Evolutionary conservation across 2,329 filamentous ascomycete genomes (phyloP), one percentile per base, ranked within the genome.

Genomic region (Aotearoamyces nothofagi): DNA sequence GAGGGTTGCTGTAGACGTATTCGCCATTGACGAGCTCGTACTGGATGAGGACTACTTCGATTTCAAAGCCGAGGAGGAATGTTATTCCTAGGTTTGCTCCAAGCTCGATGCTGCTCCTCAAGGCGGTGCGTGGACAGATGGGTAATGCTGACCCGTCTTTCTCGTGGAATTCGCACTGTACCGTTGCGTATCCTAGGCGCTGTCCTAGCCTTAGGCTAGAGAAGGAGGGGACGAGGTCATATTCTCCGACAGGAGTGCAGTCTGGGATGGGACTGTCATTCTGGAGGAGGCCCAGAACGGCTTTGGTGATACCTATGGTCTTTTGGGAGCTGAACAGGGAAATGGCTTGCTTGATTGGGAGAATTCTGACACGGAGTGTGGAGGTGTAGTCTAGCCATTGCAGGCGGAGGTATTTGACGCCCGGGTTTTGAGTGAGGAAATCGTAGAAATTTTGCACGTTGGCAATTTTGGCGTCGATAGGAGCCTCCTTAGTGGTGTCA

Each of bases 381-480:
- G 70, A 69, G n/a, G 79, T 82, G 49, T 79, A 77, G 50, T 92
- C 82, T 14, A 78, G 57, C 71, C 78, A 92, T 49, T 78, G 76
- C 9, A 87, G 56, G 36, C 80, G 73, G 11, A 92, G 52, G 43
- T 75, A 86, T 35, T 74, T 69, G 4, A 72, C 55, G 0, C 55
- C 48, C 0, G 61, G 52, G 31, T 73, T 59, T 11, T 53, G 47
- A 11, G 52, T 47, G 7, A 71, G 47, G 41, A 77, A 71, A 2
- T 27, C 15, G 12, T n/a, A 33, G 14, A 46, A 26, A 1, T 25
- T 12, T 4, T 39, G 22, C 2, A 60, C 41, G 7, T 47, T 41
- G 14, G 47, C 32, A 6, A 32, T 29, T 15, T 39, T 27, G 9
- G 39, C 30, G 17, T 26, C 24, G 23, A 22, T 42, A 40, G 36